Evolutionary conservation across 2,329 filamentous ascomycete genomes (phyloP).

Genomic region (Akanthomyces muscarius): DNA sequence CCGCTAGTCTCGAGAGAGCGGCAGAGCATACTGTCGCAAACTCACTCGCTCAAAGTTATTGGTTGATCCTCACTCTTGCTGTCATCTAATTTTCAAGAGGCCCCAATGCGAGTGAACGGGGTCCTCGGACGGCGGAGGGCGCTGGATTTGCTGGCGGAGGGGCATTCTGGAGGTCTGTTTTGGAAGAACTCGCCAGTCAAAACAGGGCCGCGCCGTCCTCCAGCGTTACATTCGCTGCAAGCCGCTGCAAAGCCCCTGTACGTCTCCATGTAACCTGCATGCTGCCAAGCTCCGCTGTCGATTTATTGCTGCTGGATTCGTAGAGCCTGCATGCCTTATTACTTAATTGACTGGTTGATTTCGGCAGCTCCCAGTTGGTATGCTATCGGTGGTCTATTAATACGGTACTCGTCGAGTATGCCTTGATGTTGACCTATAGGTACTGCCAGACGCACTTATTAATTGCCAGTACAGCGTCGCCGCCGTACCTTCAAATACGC

Average conservation of each 20-base stretch:
- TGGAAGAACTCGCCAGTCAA: neutral
- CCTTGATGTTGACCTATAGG: neutral
- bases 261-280: slow-evolving; percentile 3
- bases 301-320: slow-evolving; percentile 2
- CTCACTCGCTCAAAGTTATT: neutral
- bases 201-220: neutral
- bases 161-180: neutral
- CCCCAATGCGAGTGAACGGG: no score
- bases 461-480: no score
- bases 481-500: no score
- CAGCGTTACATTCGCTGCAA: slow-evolving; percentile 12
- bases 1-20: neutral
- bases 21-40: no score
- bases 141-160: neutral
- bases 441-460: no score
- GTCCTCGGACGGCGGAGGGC: neutral
- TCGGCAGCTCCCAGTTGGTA: neutral
- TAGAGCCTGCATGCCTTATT: neutral
- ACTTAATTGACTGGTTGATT: neutral
- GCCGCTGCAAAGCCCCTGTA: slow-evolving; percentile 9
- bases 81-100: no score
- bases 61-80: no score
- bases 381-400: neutral
- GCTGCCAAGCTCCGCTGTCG: neutral
- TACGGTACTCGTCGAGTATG: neutral